These are phyloP conservation scores for Colletotrichum sp. DNA, from an alignment of 2,329 filamentous ascomycete species.

Conservation along the genomic window DNA sequence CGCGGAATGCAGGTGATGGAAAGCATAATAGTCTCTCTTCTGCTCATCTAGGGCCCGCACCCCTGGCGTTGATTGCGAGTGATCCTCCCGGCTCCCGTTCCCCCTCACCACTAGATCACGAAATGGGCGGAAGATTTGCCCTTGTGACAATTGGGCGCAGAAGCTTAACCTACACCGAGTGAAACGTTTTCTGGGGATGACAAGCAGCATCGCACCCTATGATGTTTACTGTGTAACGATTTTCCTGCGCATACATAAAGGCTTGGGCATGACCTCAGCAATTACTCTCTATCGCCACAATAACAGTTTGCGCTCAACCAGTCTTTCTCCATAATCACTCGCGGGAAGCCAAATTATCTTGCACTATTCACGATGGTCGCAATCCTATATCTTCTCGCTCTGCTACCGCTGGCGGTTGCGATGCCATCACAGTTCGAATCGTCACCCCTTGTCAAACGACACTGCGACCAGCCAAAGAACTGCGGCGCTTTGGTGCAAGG, in stretches of 20 bases:
- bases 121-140: neutral
- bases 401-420: neutral
- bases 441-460: neutral
- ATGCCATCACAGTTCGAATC: neutral
- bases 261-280: too few species aligned
- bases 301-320: too few species aligned
- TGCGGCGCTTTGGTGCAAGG: slow-evolving; percentile 8
- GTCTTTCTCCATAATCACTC: accelerated
- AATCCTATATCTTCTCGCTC: neutral
- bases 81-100: neutral
- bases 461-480: slow-evolving; percentile 22
- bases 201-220: neutral
- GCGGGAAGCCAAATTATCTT: neutral
- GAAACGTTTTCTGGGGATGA: neutral
- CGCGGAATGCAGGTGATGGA: neutral
- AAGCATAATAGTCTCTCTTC: neutral
- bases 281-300: too few species aligned
- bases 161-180: neutral
- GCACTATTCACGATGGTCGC: neutral
- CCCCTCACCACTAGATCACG: neutral
- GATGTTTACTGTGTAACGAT: too few species aligned
- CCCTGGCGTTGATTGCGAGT: neutral
- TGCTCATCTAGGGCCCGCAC: neutral
- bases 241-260: neutral
- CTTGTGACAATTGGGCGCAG: neutral